Evolutionary conservation across 208 protist genomes (phyloP).

Genomic region (Trypanosoma grayi): DNA sequence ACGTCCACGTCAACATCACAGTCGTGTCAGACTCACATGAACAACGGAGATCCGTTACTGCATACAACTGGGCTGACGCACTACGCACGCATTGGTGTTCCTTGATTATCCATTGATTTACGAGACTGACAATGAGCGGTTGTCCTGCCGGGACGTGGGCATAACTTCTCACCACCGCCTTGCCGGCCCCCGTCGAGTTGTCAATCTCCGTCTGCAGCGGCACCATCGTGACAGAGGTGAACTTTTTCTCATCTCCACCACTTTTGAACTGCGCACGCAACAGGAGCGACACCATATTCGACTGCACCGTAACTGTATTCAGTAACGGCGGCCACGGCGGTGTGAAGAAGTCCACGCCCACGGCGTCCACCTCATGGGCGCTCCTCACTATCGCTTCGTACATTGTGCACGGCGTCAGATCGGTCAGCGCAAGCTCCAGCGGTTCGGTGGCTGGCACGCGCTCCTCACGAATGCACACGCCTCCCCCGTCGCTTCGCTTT

Average conservation of each 20-base stretch:
- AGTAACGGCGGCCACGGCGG: not conserved
- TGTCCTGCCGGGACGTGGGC: slow-evolving; percentile 2
- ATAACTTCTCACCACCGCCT: not conserved
- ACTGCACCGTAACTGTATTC: not conserved
- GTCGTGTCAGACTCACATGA: not conserved
- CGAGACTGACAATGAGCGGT: slow-evolving; percentile 7
- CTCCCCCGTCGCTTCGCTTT: not conserved
- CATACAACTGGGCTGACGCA: slow-evolving; percentile 1
- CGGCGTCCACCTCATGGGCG: not conserved
- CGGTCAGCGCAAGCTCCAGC: not conserved
- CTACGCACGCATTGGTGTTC: not conserved
- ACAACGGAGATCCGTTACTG: slow-evolving; percentile 22
- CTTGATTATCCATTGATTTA: not conserved
- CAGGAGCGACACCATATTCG: slow-evolving; percentile 9
- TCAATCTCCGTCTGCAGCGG: not conserved
- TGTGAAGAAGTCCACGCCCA: slow-evolving; percentile 1
- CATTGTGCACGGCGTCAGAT: not conserved
- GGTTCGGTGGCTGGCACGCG: not conserved
- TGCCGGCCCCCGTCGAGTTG: not conserved
- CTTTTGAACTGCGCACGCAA: not conserved
- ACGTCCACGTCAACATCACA: slow-evolving; percentile 16
- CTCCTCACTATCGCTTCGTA: slow-evolving; percentile 1
- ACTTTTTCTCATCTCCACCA: not conserved
- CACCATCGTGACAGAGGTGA: slow-evolving; percentile 3
- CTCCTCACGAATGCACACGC: not conserved